Base-by-base conservation (phyloP, 2,329 filamentous ascomycete species). In the Diplodia mutila region DNA sequence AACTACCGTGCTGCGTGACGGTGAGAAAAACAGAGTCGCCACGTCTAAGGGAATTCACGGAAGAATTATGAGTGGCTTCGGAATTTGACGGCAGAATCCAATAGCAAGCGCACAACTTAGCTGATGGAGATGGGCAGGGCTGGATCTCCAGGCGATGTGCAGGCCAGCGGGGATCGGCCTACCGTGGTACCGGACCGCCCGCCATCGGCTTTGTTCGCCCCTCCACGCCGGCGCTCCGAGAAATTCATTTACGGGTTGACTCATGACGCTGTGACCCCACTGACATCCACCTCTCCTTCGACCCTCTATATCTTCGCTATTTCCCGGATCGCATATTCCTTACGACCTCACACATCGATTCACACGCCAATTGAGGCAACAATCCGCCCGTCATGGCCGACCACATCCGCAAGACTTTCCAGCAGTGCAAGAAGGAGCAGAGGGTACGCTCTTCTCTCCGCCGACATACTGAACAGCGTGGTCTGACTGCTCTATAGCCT, bases 351-450 rank as follows among this genome's bases (percentile, higher is more conserved):
- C 46, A 61, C 23, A 29, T 7, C 32, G 8, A 37, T 49, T 29
- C 29, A 34, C 48, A 46, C 46, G 54, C 55, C 49, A 61, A 51
- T 61, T 67, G 65, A 67, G 55, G 65, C 55, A 51, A 14, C 9
- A 46, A 49, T 25, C 21, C 48, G 14, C 42, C 64, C 71, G 73
- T 9, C 69, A 84, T 84, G 82, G 66, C 66, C 37, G 82, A 84
- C 69, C 74, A 70, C 39, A 83, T 84, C 71, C 82, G 81, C 73
- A 80, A 81, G 72, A 83, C 82, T 46, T 84, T 84, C 73, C 81
- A 82, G 65, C 78, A 79, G 73, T 83, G 82, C 77, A 84, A 83
- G 78, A 80, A 80, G 73, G 82, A 84, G 77, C 77, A 78, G 73
- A 80, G 82, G 69, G 79, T 80, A 76, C 49, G 32, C 42, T 18